Evolutionary conservation across 2,329 filamentous ascomycete species (phyloP), one percentile per base, ranked within the genome.

Genomic region (Cladophialophora immunda): DNA sequence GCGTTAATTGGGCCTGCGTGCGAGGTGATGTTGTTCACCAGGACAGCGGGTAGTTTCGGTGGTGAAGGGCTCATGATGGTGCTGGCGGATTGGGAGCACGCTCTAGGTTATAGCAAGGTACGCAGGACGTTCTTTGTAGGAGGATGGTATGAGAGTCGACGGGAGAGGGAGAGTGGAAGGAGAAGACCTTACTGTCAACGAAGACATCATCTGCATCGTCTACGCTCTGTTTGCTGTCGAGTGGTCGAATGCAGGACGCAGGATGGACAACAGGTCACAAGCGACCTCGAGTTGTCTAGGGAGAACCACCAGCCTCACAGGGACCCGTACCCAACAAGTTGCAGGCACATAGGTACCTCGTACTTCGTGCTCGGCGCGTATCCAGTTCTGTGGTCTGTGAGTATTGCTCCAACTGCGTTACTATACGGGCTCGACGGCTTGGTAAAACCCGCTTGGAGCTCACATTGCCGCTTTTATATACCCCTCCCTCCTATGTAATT

Each of bases 1-100:
- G 90, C 87, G 77, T 93, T 91, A 58, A 93, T 84, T 38, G 91
- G 89, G 66, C 79, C 81, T 76, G 78, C 79, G 66, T 83, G 81
- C 54, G 81, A 81, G 73, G 77, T 79, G 27, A 83, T 75, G 2
- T 76, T 80, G 70, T 82, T 80, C n/a, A 79, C 70, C 58, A 76
- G 75, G n/a, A 73, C 68, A 1, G 76, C 74, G n/a, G 81, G 79
- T 61, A 83, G 79, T 67, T 64, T 75, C 2, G 58, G 30, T n/a
- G 29, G 17, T 55, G 27, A 19, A 34, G 53, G 30, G 27, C 27
- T 32, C 53, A 55, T 50, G 45, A 50, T 15, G 22, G 22, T 3
- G 19, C 17, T 8, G 38, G 17, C 38, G 38, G 38, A 2, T n/a
- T n/a, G 38, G 8, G n/a, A 19, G 5, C 15, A 41, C 9, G 9